Evolutionary conservation across 139 green algal species (phyloP), one percentile per base, ranked within the genome.

Genomic region (Chlamydomonas applanata): DNA sequence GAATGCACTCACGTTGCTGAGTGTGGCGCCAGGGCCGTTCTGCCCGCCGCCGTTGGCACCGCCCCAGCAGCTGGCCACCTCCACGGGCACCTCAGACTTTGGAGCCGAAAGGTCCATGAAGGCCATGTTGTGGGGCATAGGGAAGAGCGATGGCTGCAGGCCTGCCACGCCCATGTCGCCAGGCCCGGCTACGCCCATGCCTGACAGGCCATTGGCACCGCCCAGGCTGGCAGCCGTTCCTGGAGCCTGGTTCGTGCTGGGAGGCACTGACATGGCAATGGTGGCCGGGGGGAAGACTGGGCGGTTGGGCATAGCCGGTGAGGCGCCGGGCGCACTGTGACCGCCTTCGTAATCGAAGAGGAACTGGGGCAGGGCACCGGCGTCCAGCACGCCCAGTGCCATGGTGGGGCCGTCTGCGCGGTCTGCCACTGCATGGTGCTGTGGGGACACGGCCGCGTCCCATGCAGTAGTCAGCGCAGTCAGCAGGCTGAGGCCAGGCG

Each of bases 311-410:
- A n/a, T n/a, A n/a, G n/a, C n/a, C 3, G 27, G 13, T 46, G 25
- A 14, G 24, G 17, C 44, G 16, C 46, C 19, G 22, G 7, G 27
- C 29, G 13, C 0, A 24, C 7, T 2, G 11, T 19, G 3, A 25
- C 57, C 27, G 66, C 46, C 56, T 30, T 83, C 78, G 34, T 79
- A 83, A 22, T 83, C 78, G 60, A 77, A 83, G n/a, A 83, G 57
- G 59, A 83, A 83, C 24, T 68, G 49, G 0, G 78, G 78, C 57
- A 83, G 71, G 13, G 54, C 53, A 46, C 68, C 62, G 44, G 29
- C 62, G 1, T 29, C 70, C 36, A 36, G 25, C 0, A 2, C 25
- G 22, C 1, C 57, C 17, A 40, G 9, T 25, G 30, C 34, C 34
- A 67, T 35, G 67, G 20, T 25, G 19, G 30, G 2, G 62, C 61